Conservation (phyloP, 345 rosid genomes). For the Moringa oleifera region DNA sequence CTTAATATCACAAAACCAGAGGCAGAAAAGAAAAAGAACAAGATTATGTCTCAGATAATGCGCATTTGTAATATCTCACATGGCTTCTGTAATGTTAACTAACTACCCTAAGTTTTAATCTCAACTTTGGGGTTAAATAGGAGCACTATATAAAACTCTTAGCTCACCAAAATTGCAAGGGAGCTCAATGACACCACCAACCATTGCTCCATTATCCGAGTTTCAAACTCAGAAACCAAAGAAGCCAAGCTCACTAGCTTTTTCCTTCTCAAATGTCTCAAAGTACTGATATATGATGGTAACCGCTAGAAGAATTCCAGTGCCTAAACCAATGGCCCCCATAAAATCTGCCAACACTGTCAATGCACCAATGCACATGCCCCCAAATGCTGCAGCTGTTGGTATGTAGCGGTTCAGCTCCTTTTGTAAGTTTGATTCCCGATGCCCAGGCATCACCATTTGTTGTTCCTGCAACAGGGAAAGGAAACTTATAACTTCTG, state of each 20-base stretch:
- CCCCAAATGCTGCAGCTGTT: slow-evolving; percentile 91
- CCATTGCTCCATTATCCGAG: not conserved
- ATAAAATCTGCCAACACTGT: slow-evolving; percentile 83
- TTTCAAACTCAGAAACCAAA: slow-evolving; percentile 49
- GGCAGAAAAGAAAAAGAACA: no score
- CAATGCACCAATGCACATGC: slow-evolving; percentile 78
- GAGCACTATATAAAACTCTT: slow-evolving; percentile 10
- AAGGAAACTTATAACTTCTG: no score
- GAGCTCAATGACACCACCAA: slow-evolving; percentile 10
- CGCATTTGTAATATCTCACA: not conserved
- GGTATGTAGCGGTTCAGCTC: slow-evolving; percentile 85
- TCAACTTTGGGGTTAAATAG: slow-evolving; percentile 9
- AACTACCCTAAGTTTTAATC: slow-evolving; percentile 10
- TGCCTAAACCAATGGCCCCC: slow-evolving; percentile 90
- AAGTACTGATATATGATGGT: slow-evolving; percentile 84
- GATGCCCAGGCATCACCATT: slow-evolving; percentile 95
- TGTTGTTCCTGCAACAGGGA: slow-evolving; percentile 65
- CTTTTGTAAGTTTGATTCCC: slow-evolving; percentile 83
- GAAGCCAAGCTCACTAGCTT: slow-evolving; percentile 84
- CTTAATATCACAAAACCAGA: no score
- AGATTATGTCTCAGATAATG: no score
- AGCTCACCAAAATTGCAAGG: slow-evolving; percentile 14
- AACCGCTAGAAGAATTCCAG: slow-evolving; percentile 79
- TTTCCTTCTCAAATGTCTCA: slow-evolving; percentile 92
- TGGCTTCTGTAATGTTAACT: not conserved